These are phyloP conservation scores for Austroboletus eburneus DNA, from an alignment of 768 basidiomycete genomes.

Conservation along the genomic window DNA sequence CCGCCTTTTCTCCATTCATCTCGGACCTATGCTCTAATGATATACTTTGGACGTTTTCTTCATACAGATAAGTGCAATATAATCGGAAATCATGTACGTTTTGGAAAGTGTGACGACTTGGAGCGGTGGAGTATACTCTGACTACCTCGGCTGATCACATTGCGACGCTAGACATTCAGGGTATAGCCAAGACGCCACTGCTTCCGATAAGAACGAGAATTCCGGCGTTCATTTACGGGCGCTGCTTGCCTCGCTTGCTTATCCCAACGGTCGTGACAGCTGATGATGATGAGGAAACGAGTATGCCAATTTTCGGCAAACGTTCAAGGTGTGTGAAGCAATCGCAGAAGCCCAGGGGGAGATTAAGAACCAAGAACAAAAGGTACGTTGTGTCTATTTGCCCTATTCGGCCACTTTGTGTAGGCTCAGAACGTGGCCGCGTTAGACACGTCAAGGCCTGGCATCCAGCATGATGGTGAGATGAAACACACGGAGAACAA, in stretches of 20 bases:
- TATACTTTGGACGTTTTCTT: not conserved
- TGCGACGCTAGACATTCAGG: not conserved
- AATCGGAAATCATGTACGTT: not conserved
- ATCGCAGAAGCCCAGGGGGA: not conserved
- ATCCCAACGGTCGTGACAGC: not conserved
- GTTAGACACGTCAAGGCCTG: not conserved
- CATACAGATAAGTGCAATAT: not conserved
- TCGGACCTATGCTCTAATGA: not conserved
- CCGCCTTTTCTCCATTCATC: not conserved
- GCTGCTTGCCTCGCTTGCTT: no score
- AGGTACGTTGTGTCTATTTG: not conserved
- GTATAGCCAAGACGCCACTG: not conserved
- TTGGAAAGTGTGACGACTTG: not conserved
- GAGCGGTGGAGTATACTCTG: not conserved
- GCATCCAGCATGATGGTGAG: not conserved
- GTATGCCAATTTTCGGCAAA: not conserved
- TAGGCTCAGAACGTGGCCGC: conserved; percentile 1
- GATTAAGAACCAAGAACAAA: not conserved
- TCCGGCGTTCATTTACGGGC: not conserved
- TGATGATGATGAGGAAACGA: not conserved
- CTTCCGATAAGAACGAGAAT: not conserved
- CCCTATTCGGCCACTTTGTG: not conserved
- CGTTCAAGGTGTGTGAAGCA: conserved; percentile 7
- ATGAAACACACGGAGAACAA: conserved; percentile 9
- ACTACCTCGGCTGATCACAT: not conserved